Evolutionary conservation across 2,329 filamentous ascomycete species (phyloP), one percentile per base, ranked within the genome.

Genomic region (Cercospora nicotianae): DNA sequence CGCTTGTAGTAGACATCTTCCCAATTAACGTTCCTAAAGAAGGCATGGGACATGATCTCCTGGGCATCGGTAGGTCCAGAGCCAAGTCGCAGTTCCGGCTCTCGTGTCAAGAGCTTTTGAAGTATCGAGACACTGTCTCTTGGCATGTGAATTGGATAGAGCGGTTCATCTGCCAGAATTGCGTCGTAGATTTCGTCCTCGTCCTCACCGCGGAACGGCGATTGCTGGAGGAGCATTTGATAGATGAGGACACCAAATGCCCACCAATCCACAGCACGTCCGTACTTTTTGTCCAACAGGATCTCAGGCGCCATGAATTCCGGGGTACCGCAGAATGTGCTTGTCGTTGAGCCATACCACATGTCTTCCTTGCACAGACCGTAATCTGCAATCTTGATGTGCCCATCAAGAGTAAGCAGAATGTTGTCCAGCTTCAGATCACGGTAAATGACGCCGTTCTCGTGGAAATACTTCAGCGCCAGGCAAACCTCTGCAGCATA

Each of bases 221-320:
- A 98, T 80, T 99, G 96, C 78, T 99, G 96, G 60, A 99, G 88
- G 66, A 99, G 90, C 96, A 99, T 99, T 81, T 99, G 95, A 83
- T 99, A 99, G 76, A 99, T 99, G 75, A 99, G 83, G 33, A 99
- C 95, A 79, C 95, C 95, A 81, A 99, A 99, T 6, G 96, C 96
- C 95, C 95, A 99, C 95, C 95, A 99, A 80, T 99, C 95, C 53
- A 99, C 95, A 16, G 95, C 93, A 67, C 95, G 90, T 57, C 94
- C 94, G 76, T 99, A 99, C 79, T 97, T 98, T 85, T 99, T 99
- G 80, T 99, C 95, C 66, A 98, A 85, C 39, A 99, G 84, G 81
- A 99, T 99, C 91, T 99, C 95, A 8, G 95, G 95, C 8, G 95
- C 95, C 95, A 99, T 99, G 74, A 99, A 99, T 79, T 99, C 95